These are phyloP conservation scores for Camelina hispida DNA, from an alignment of 345 rosid genomes.

Conservation along the genomic window DNA sequence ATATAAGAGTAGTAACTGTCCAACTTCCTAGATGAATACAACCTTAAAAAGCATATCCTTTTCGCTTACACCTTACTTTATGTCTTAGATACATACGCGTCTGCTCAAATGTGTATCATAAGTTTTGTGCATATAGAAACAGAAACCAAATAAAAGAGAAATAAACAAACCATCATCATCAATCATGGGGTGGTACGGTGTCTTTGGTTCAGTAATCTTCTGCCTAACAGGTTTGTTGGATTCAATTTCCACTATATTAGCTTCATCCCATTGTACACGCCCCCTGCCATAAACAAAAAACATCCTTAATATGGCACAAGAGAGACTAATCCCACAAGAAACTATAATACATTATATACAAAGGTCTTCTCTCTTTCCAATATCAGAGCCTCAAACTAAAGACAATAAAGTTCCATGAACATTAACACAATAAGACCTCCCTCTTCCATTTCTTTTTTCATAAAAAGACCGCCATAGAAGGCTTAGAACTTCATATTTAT, in stretches of 20 bases:
- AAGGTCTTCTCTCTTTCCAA: neutral
- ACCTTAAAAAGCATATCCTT: neutral
- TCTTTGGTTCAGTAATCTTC: constrained; percentile 99
- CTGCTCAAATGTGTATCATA: neutral
- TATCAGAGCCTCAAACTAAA: neutral
- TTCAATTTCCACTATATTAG: constrained; percentile 86
- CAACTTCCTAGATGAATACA: neutral
- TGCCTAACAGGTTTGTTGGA: constrained; percentile 94
- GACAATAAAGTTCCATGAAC: constrained; percentile 3
- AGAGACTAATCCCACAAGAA: constrained; percentile 20
- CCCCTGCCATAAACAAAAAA: constrained; percentile 49
- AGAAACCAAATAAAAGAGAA: constrained; percentile 13
- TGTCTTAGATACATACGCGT: neutral
- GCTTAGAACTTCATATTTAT: constrained; percentile 1
- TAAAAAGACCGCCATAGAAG: neutral
- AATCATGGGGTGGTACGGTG: constrained; percentile 92
- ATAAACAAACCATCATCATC: constrained; percentile 78
- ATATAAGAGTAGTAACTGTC: neutral
- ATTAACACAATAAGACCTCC: constrained; percentile 6
- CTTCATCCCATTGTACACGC: constrained; percentile 91
- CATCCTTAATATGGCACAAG: neutral
- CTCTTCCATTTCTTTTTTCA: constrained; percentile 13
- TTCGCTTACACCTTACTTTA: neutral
- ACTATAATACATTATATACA: constrained; percentile 4
- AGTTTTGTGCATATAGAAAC: neutral